Conservation (phyloP, 768 basidiomycete species). For the Termitomyces sp. region DNA sequence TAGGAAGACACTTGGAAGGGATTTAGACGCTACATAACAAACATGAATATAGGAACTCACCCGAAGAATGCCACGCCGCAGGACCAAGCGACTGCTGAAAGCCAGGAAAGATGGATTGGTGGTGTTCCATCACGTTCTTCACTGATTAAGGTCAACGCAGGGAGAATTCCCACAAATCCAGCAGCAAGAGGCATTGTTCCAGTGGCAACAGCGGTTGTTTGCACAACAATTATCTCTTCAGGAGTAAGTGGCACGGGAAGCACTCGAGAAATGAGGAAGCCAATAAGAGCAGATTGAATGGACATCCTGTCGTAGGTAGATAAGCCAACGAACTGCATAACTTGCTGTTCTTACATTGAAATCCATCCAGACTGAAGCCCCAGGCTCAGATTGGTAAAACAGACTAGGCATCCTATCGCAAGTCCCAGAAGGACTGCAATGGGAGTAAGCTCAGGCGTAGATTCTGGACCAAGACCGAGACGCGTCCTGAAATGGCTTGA, state of each 20-base stretch:
- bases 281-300: slow-evolving; percentile 89
- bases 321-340: not conserved
- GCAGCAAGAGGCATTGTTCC: slow-evolving; percentile 88
- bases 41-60: slow-evolving; percentile 28
- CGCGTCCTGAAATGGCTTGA: slow-evolving; percentile 6
- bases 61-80: slow-evolving; percentile 94
- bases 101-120: slow-evolving; percentile 74
- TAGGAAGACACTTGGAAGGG: slow-evolving; percentile 72
- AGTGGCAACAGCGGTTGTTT: slow-evolving; percentile 94
- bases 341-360: slow-evolving; percentile 59
- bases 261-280: slow-evolving; percentile 79
- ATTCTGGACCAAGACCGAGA: slow-evolving; percentile 12
- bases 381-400: slow-evolving; percentile 90
- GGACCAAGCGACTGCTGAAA: slow-evolving; percentile 80
- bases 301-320: slow-evolving; percentile 72
- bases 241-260: slow-evolving; percentile 76
- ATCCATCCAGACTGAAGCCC: slow-evolving; percentile 91
- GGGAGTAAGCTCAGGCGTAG: slow-evolving; percentile 43
- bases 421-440: slow-evolving; percentile 76
- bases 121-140: slow-evolving; percentile 71
- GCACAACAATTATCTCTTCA: slow-evolving; percentile 91
- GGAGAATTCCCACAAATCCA: slow-evolving; percentile 88
- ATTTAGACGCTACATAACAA: not conserved
- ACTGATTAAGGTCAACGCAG: slow-evolving; percentile 81
- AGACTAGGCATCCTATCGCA: slow-evolving; percentile 81